These are phyloP conservation scores for Puya raimondii DNA, from an alignment of 176 grass and related monocot genomes.

Conservation along the genomic window DNA sequence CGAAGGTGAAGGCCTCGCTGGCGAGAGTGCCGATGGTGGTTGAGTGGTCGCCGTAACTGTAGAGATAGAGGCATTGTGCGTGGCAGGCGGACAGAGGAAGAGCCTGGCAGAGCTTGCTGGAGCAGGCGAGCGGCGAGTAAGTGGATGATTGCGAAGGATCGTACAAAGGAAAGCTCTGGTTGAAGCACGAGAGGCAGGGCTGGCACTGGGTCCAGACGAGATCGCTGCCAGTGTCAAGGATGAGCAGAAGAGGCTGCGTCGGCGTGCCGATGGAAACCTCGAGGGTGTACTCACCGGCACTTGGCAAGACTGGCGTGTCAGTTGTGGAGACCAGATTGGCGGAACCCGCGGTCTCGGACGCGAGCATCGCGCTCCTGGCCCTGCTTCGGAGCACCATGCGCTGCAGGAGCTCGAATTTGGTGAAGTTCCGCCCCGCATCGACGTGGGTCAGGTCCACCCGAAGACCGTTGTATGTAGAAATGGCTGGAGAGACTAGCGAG, in stretches of 20 bases:
- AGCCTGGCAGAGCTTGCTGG: neutral
- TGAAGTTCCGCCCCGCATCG: neutral
- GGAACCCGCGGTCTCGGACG: constrained; percentile 2
- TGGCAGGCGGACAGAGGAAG: constrained; percentile 14
- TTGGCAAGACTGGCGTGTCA: constrained; percentile 13
- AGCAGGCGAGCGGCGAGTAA: constrained; percentile 20
- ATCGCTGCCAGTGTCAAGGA: constrained; percentile 43
- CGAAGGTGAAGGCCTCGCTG: constrained; percentile 30
- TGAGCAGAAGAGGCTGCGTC: constrained; percentile 21
- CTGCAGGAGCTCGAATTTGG: constrained; percentile 13
- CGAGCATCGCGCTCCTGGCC: constrained; percentile 3
- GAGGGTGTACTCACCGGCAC: constrained; percentile 9
- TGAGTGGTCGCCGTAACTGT: constrained; percentile 17
- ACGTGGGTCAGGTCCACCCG: constrained; percentile 12
- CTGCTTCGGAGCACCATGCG: constrained; percentile 28
- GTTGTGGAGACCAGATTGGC: neutral
- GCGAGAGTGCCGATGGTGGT: constrained; percentile 18
- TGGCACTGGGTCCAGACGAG: constrained; percentile 46
- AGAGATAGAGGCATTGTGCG: constrained; percentile 9
- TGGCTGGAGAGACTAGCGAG: neutral
- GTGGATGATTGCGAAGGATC: constrained; percentile 17
- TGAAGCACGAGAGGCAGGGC: constrained; percentile 29
- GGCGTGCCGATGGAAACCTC: constrained; percentile 45
- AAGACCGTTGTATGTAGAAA: constrained; percentile 9
- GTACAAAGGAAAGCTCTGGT: constrained; percentile 12